Evolutionary conservation across 768 basidiomycete genomes (phyloP).

Genomic region (Termitomyces sp.): DNA sequence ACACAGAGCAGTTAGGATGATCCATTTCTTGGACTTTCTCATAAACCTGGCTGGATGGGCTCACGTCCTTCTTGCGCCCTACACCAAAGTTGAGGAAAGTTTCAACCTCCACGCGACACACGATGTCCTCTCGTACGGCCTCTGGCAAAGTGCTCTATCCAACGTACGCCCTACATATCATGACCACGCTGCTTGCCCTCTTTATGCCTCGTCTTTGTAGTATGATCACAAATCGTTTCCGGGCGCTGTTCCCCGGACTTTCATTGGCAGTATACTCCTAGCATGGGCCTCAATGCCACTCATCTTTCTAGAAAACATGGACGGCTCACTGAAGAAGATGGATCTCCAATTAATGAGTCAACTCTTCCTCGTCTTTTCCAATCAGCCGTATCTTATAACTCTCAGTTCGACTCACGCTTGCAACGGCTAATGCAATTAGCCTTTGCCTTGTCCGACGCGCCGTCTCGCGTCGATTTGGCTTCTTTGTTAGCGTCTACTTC

Average conservation of each 20-base stretch:
- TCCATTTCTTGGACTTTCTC: conserved; percentile 38
- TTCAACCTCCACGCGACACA: conserved; percentile 92
- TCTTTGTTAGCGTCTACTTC: conserved; percentile 51
- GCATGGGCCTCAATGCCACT: conserved; percentile 52
- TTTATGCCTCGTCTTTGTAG: conserved; percentile 21
- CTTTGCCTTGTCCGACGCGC: conserved; percentile 63
- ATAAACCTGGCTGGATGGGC: conserved; percentile 48
- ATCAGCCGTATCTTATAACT: not conserved
- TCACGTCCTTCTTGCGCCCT: conserved; percentile 78
- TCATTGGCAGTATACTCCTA: conserved; percentile 71
- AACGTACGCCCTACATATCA: conserved; percentile 38
- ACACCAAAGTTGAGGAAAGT: conserved; percentile 96
- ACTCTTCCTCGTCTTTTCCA: conserved; percentile 17
- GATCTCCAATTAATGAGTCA: conserved; percentile 68
- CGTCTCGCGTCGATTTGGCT: conserved; percentile 60
- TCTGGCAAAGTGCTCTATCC: conserved; percentile 31
- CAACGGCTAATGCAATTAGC: conserved; percentile 55
- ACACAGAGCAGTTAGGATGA: conserved; percentile 3
- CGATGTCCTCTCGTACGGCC: conserved; percentile 80
- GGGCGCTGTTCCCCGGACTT: conserved; percentile 86
- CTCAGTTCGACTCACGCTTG: conserved; percentile 71
- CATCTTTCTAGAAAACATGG: conserved; percentile 38
- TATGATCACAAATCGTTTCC: conserved; percentile 90
- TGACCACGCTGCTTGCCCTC: not conserved
- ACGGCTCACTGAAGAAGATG: conserved; percentile 48